Evolutionary conservation across 805 yeast species (phyloP).

Genomic region (Kuraishia capsulata): DNA sequence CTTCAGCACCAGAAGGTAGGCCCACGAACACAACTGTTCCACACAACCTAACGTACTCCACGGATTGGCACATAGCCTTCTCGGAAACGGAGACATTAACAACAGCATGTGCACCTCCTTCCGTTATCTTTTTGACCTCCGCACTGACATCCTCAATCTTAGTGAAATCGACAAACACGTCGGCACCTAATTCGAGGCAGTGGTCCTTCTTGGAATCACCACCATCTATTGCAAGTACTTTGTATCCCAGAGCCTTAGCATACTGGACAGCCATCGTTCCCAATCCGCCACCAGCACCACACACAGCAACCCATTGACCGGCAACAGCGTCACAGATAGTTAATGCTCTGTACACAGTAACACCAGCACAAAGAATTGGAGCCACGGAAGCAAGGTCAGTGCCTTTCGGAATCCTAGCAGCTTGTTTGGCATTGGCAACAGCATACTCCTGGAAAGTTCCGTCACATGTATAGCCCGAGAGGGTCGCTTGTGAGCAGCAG

Average conservation of each 20-base stretch:
- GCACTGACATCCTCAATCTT: constrained; percentile 24
- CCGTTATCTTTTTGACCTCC: constrained; percentile 30
- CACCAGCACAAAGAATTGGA: constrained; percentile 86
- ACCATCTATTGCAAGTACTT: constrained; percentile 40
- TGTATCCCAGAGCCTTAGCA: constrained; percentile 39
- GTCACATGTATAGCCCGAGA: constrained; percentile 84
- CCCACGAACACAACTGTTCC: constrained; percentile 58
- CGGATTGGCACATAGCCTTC: constrained; percentile 33
- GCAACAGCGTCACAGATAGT: constrained; percentile 44
- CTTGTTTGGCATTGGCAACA: constrained; percentile 81
- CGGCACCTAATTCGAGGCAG: constrained; percentile 32
- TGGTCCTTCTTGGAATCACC: constrained; percentile 35
- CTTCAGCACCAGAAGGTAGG: constrained; percentile 51
- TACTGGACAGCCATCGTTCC: constrained; percentile 42
- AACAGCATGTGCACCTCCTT: constrained; percentile 43
- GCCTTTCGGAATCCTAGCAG: constrained; percentile 68
- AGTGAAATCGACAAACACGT: constrained; percentile 34
- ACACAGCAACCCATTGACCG: constrained; percentile 43
- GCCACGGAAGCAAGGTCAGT: constrained; percentile 69
- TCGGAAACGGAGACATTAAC: constrained; percentile 45
- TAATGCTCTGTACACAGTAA: constrained; percentile 85
- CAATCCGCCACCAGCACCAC: constrained; percentile 46
- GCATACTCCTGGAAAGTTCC: constrained; percentile 91
- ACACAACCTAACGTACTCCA: constrained; percentile 31
- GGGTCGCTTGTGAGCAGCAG: constrained; percentile 59